phyloP scores from a whole-genome alignment of 2,329 filamentous ascomycete species.

The Penicillium sp. region DNA sequence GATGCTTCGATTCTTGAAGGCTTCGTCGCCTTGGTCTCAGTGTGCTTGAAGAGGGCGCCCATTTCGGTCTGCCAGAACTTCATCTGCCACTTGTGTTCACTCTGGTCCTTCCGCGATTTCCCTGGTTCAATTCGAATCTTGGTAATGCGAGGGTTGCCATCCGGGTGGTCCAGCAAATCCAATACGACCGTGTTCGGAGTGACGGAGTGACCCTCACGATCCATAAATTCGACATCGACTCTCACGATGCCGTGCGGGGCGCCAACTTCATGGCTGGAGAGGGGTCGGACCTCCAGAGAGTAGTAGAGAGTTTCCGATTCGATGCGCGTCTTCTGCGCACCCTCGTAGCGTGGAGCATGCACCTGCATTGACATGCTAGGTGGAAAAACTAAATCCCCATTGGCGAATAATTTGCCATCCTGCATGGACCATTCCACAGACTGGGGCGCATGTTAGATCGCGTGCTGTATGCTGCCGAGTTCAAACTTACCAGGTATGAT shows the following conservation, averaged over 20 bases:
- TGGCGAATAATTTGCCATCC: slow-evolving; percentile 30
- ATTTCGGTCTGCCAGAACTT: slow-evolving; percentile 27
- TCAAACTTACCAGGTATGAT: slow-evolving; percentile 17
- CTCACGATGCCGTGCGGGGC: slow-evolving; percentile 19
- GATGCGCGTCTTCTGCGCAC: slow-evolving; percentile 2
- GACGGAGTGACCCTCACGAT: slow-evolving; percentile 25
- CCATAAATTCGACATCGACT: slow-evolving; percentile 25
- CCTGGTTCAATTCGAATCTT: slow-evolving; percentile 26
- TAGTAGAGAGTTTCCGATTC: slow-evolving; percentile 23
- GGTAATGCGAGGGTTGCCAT: slow-evolving; percentile 28
- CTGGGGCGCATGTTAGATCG: slow-evolving; percentile 12
- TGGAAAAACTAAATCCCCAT: slow-evolving; percentile 31
- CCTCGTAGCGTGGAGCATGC: slow-evolving; percentile 23
- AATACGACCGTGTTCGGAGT: slow-evolving; percentile 31
- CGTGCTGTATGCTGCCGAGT: background rate
- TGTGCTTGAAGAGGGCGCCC: slow-evolving; percentile 21
- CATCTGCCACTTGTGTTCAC: slow-evolving; percentile 19
- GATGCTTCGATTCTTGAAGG: background rate
- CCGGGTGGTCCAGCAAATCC: slow-evolving; percentile 25
- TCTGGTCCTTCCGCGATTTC: slow-evolving; percentile 4
- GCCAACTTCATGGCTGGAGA: slow-evolving; percentile 19
- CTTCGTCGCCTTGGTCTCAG: background rate
- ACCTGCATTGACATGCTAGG: slow-evolving; percentile 28
- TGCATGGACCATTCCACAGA: slow-evolving; percentile 29
- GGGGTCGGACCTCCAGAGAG: slow-evolving; percentile 23